Base-by-base conservation (phyloP, 2,329 filamentous ascomycete species). In the Fusarium begoniae region DNA sequence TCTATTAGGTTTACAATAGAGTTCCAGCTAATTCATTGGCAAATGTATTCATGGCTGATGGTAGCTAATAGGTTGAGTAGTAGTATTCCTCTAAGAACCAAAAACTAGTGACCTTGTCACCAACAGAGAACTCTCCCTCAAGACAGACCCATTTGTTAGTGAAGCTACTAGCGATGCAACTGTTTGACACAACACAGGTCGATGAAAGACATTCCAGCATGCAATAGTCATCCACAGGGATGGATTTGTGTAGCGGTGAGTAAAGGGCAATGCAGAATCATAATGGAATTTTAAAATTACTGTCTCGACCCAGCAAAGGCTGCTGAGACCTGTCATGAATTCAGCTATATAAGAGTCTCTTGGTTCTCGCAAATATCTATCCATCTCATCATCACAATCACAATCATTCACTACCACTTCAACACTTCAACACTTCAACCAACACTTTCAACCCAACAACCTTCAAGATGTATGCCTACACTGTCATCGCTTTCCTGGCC, bases 401-500 rank as follows among this genome's bases (percentile, higher is more conserved):
- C 47, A n/a, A 50, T 32, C 28, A 32, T 22, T 14, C 40, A 44
- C n/a, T 43, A 24, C 45, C 37, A 41, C 28, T 45, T 13, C 50
- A 62, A 62, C 61, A 26, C 54, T 28, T 24, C 35, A 26, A 26
- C 26, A 26, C 26, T 26, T 26, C 26, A 63, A 37, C 17, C 32
- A 63, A 28, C 37, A 37, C 37, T 43, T 43, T 11, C 59, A 63
- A 50, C 28, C 6, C 37, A 8, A 8, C 41, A 62, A 41, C 44
- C 22, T 63, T 60, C 61, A 63, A 63, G 11, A 63, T 63, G 61
- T 45, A 63, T 30, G 26, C 43, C 35, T 35, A 40, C n/a, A 45
- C 61, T 6, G 35, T 60, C 35, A 50, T 63, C 54, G 61, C 61
- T 59, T 60, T 63, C 54, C 15, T 63, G 26, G 61, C 61, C 35